Base-by-base conservation (phyloP, 208 protist species). In the Leishmania guyanensis region DNA sequence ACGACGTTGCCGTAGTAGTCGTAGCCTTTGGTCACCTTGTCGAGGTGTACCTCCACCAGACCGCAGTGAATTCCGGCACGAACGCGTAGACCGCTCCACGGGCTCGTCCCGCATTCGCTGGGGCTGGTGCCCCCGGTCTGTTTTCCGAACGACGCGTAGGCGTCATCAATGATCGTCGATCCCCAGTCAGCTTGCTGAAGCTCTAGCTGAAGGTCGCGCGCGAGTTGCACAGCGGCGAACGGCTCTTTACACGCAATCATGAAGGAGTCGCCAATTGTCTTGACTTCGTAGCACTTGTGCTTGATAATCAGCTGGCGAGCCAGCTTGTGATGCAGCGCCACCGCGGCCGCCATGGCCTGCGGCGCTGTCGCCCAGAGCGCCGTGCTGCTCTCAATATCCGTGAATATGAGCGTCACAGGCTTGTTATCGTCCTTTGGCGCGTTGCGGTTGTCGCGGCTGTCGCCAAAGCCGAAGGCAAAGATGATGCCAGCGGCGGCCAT, bases 1-100 rank as follows among this genome's bases (percentile, higher is more conserved):
- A 90, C 89, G 72, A 92, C 91, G 50, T 91, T 86, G 56, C 96
- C 96, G 88, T 89, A 90, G 90, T 92, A 92, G 84, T 98, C 95
- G 88, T 87, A 95, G 81, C 90, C 85, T 70, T 90, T 88, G 62
- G 90, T 92, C 58, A 89, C 86, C 79, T 90, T 76, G 83, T 93
- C 89, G 69, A 84, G 78, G 72, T 74, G 84, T 71, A 92, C 85
- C 80, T 92, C 87, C 33, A 73, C 79, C 53, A 91, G 81, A 17
- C 91, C 91, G 43, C 76, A 77, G 89, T 94, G 89, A 62, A 94
- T 76, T 56, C 91, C 91, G 16, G 90, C 84, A 66, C 89, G 88
- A 65, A 92, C 88, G 53, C 90, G 88, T 75, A 93, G 81, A 5
- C 88, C 88, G 58, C 77, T 83, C 86, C 88, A 93, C 76, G 80